phyloP scores from a whole-genome alignment of 371 early-diverging fungal genomes.

The Vairimorpha ceranae region DNA sequence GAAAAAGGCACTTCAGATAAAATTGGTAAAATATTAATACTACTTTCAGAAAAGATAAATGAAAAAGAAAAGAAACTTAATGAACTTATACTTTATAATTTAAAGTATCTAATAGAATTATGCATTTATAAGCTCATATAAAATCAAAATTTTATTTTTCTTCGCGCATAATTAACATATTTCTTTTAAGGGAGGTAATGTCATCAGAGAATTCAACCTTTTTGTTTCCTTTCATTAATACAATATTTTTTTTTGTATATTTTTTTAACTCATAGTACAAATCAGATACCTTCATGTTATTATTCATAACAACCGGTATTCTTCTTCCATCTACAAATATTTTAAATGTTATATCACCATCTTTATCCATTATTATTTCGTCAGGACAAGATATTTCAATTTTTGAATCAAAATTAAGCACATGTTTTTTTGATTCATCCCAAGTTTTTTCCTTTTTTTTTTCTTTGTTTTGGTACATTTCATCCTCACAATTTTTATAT shows the following conservation, averaged over 20 bases:
- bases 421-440: slow-evolving; percentile 5
- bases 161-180: background rate
- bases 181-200: background rate
- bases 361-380: slow-evolving; percentile 17
- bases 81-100: slow-evolving; percentile 5
- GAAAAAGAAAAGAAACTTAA: background rate
- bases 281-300: slow-evolving; percentile 7
- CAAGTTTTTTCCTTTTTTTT: background rate
- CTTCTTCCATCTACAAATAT: slow-evolving; percentile 16
- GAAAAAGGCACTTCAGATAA: background rate
- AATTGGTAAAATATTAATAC: background rate
- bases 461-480: slow-evolving; percentile 10
- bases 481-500: slow-evolving; percentile 8
- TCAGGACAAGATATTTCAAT: slow-evolving; percentile 3
- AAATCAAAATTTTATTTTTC: slow-evolving; percentile 8
- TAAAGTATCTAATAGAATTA: background rate
- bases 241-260: slow-evolving; percentile 6
- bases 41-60: background rate
- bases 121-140: too few species aligned
- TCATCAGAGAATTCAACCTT: background rate
- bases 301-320: slow-evolving; percentile 12
- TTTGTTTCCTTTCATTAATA: background rate
- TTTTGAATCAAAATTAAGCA: background rate
- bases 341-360: slow-evolving; percentile 33
- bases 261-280: slow-evolving; percentile 28